Evolutionary conservation across 2,329 filamentous ascomycete species (phyloP).

Genomic region (Sarocladium kiliense): DNA sequence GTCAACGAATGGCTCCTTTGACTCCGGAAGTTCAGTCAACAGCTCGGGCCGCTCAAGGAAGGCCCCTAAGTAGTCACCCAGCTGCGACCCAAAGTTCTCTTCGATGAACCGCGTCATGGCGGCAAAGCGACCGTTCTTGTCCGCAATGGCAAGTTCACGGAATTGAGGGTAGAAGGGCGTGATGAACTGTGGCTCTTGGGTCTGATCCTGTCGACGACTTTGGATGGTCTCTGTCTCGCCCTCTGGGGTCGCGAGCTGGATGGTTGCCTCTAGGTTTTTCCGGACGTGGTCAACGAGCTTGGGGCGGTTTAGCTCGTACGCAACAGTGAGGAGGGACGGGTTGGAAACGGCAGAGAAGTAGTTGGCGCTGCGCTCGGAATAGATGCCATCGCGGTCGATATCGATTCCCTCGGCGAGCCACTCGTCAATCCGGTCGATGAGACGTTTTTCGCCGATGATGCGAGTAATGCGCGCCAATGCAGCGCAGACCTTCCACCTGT

Average conservation of each 20-base stretch:
- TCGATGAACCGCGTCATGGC: conserved; percentile 15
- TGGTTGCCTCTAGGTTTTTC: conserved; percentile 15
- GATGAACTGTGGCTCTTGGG: conserved; percentile 13
- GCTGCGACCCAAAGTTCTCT: conserved; percentile 7
- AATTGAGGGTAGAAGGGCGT: conserved; percentile 14
- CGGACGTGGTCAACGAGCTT: conserved; percentile 14
- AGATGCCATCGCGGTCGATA: conserved; percentile 17
- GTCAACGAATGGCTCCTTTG: conserved; percentile 13
- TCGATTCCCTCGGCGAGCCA: conserved; percentile 17
- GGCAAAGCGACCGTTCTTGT: conserved; percentile 14
- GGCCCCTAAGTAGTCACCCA: conserved; percentile 14
- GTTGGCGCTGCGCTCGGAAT: conserved; percentile 15
- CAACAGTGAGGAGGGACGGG: conserved; percentile 15
- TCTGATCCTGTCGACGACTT: conserved; percentile 16
- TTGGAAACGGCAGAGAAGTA: conserved; percentile 17
- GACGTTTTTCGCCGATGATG: conserved; percentile 9
- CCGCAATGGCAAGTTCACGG: conserved; percentile 15
- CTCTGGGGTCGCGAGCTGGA: conserved; percentile 14
- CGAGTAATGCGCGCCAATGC: conserved; percentile 15
- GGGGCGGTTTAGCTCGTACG: conserved; percentile 14
- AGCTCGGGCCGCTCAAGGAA: conserved; percentile 16
- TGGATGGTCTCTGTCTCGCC: conserved; percentile 16
- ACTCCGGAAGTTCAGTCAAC: conserved; percentile 10
- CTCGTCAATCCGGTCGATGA: conserved; percentile 14
- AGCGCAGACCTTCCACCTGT: conserved; percentile 16